Conservation (phyloP, 495 filamentous ascomycete genomes). For the Thermothielavioides terrestris region DNA sequence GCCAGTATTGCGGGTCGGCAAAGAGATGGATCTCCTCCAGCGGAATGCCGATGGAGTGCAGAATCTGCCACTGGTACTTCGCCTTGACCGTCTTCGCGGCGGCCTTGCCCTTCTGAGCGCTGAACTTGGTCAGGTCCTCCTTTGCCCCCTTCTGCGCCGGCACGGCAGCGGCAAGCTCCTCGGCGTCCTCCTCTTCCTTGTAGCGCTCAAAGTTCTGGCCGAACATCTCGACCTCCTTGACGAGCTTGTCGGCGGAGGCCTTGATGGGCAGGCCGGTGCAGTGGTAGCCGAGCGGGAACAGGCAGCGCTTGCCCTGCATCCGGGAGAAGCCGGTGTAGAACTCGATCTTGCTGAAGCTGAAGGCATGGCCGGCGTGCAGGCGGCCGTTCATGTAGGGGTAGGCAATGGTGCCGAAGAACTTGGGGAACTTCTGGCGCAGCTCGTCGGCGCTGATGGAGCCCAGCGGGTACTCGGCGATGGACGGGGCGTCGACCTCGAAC, state of each 20-base stretch:
- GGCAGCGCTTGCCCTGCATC: slow-evolving; percentile 78
- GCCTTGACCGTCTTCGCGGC: slow-evolving; percentile 84
- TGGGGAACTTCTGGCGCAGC: slow-evolving; percentile 69
- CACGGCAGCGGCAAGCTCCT: slow-evolving; percentile 9
- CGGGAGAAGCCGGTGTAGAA: slow-evolving; percentile 75
- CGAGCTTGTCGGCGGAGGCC: slow-evolving; percentile 90
- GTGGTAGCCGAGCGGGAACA: slow-evolving; percentile 91
- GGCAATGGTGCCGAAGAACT: slow-evolving; percentile 89
- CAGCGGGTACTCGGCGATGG: slow-evolving; percentile 62
- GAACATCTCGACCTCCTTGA: slow-evolving; percentile 81
- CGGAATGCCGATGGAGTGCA: slow-evolving; percentile 69
- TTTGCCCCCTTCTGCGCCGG: slow-evolving; percentile 28
- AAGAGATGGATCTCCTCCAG: slow-evolving; percentile 83
- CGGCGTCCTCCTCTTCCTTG: slow-evolving; percentile 47
- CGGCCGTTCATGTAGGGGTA: slow-evolving; percentile 96
- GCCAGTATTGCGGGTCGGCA: slow-evolving; percentile 73
- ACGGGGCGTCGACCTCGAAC: slow-evolving; percentile 80
- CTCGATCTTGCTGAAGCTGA: slow-evolving; percentile 84
- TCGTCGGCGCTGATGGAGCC: slow-evolving; percentile 59
- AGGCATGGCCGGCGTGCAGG: slow-evolving; percentile 84
- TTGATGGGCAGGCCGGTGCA: slow-evolving; percentile 98
- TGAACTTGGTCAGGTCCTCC: slow-evolving; percentile 84
- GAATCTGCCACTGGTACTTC: slow-evolving; percentile 49
- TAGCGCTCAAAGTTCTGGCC: slow-evolving; percentile 78
- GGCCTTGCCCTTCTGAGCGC: slow-evolving; percentile 88